phyloP scores from a whole-genome alignment of 805 yeast genomes.

The Saccharomycopsis javanensis region DNA sequence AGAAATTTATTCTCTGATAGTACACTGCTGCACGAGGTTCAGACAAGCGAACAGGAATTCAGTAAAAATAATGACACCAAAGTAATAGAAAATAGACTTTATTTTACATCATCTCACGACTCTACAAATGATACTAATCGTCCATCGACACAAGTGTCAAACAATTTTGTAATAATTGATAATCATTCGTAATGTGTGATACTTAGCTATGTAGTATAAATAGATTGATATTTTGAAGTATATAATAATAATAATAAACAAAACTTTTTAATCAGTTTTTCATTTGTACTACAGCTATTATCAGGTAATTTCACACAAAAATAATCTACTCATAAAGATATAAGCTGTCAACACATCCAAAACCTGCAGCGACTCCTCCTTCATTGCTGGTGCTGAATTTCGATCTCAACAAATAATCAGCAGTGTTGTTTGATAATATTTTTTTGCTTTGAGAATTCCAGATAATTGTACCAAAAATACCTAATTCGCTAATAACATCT shows the following conservation, averaged over 20 bases:
- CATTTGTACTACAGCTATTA: background rate
- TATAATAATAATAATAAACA: too few species aligned
- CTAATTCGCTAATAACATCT: constrained; percentile 80
- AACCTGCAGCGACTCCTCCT: constrained; percentile 99
- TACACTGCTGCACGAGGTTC: background rate
- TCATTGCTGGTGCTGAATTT: constrained; percentile 83
- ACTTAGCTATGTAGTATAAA: background rate
- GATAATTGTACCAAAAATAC: constrained; percentile 75
- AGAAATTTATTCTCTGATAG: background rate
- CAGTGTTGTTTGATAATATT: constrained; percentile 50
- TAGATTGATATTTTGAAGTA: too few species aligned
- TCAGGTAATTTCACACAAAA: background rate
- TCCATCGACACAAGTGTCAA: background rate
- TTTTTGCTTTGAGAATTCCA: constrained; percentile 58
- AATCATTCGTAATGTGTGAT: background rate
- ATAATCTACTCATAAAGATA: constrained; percentile 19
- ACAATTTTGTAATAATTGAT: background rate
- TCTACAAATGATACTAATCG: background rate
- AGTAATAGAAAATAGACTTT: background rate
- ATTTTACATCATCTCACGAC: background rate
- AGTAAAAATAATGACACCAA: background rate
- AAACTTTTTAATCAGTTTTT: background rate
- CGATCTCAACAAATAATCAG: constrained; percentile 84
- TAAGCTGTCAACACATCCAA: constrained; percentile 89
- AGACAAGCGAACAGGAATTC: background rate